A percentile compares a stretch with the other conserved stretches of the same genome.
Evolutionary conservation across 164 flowering plant species (phyloP).

Genomic region (Sextonia rubra): DNA sequence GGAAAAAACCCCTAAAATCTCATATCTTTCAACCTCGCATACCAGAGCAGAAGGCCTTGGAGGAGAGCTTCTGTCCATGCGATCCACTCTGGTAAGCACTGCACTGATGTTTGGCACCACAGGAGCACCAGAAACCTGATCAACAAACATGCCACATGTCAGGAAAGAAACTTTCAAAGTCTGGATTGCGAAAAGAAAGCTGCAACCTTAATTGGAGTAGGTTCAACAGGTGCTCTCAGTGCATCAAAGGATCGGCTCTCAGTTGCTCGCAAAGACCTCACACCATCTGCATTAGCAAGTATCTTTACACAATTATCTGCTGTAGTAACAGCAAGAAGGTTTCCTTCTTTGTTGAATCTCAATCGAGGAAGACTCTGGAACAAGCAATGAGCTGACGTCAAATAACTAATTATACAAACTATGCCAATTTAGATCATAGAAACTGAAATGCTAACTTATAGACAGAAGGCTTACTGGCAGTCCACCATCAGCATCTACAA

Average conservation of each 20-base stretch:
- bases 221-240: conserved; percentile 46
- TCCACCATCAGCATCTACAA: conserved; percentile 87
- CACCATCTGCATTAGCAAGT: conserved; percentile 69
- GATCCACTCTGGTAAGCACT: conserved; percentile 52
- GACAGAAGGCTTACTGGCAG: conserved; percentile 52
- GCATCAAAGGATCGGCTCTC: conserved; percentile 62
- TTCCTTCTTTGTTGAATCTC: conserved; percentile 93
- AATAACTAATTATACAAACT: not conserved
- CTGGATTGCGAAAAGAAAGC: not conserved
- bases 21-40: conserved; percentile 18
- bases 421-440: not conserved
- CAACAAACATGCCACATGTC: conserved; percentile 9
- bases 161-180: not conserved
- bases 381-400: conserved; percentile 16
- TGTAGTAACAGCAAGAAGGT: conserved; percentile 75
- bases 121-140: conserved; percentile 52
- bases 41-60: conserved; percentile 61
- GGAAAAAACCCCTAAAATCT: too few species aligned
- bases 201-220: conserved; percentile 52
- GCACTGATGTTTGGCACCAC: conserved; percentile 42
- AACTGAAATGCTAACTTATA: not conserved
- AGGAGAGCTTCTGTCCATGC: conserved; percentile 56
- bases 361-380: conserved; percentile 71
- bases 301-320: conserved; percentile 81
- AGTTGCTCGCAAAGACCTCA: conserved; percentile 43